These are phyloP conservation scores for Trichaptum fuscoviolaceum DNA, from an alignment of 768 basidiomycete species.

Conservation along the genomic window DNA sequence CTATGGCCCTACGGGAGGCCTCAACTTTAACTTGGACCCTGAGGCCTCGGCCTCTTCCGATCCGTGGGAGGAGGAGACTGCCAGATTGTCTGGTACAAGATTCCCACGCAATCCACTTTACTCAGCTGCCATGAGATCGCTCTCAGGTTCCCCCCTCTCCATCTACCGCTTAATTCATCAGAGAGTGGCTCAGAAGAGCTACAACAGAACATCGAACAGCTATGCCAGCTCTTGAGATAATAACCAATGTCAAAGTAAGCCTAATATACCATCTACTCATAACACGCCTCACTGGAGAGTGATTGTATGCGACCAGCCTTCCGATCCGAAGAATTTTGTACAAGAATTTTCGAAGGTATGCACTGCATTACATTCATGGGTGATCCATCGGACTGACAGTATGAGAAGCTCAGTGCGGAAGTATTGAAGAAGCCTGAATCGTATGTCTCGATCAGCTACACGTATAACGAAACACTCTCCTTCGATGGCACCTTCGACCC, in stretches of 20 bases:
- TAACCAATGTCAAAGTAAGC: conserved; percentile 29
- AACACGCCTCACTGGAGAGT: background rate
- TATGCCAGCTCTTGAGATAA: no score
- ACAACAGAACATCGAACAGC: no score
- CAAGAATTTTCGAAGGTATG: conserved; percentile 55
- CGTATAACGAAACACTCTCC: conserved; percentile 53
- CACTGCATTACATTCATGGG: background rate
- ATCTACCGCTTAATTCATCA: no score
- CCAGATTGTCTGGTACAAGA: no score
- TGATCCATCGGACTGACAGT: background rate
- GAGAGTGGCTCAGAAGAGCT: no score
- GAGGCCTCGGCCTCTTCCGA: no score
- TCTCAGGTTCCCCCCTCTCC: no score
- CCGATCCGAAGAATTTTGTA: conserved; percentile 29
- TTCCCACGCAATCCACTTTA: no score
- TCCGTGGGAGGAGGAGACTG: no score
- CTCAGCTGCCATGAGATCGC: no score
- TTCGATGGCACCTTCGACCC: conserved; percentile 63
- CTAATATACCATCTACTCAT: background rate
- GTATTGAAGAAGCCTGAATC: conserved; percentile 49
- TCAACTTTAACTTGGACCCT: no score
- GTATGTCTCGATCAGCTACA: conserved; percentile 49
- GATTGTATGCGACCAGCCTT: conserved; percentile 14
- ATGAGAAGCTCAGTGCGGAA: conserved; percentile 43
- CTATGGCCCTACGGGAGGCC: no score